A percentile compares a stretch with the other conserved stretches of the same genome.
These are phyloP conservation scores for Ambrosiella beaveri DNA, from an alignment of 2,329 filamentous ascomycete genomes.

Conservation along the genomic window DNA sequence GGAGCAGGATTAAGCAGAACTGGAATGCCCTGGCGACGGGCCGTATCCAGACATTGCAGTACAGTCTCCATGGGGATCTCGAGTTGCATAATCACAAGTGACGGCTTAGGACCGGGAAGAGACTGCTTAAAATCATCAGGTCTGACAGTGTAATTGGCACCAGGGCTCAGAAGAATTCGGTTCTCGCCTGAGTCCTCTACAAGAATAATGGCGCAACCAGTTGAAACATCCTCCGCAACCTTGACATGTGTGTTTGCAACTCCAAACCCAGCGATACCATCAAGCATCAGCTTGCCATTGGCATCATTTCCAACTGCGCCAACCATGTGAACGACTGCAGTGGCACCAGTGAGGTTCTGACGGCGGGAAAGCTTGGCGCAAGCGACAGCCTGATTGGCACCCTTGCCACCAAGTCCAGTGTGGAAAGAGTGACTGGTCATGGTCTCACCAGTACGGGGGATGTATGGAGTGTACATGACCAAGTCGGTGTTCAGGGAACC, in stretches of 20 bases:
- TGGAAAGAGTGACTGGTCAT: slow-evolving; percentile 42
- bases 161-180: slow-evolving; percentile 37
- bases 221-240: slow-evolving; percentile 24
- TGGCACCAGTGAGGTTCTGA: slow-evolving; percentile 6
- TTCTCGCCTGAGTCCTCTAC: slow-evolving; percentile 41
- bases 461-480: slow-evolving; percentile 47
- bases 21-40: slow-evolving; percentile 24
- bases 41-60: slow-evolving; percentile 29
- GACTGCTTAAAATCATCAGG: slow-evolving; percentile 1
- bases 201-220: slow-evolving; percentile 40
- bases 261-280: slow-evolving; percentile 28
- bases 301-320: slow-evolving; percentile 37
- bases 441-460: slow-evolving; percentile 54
- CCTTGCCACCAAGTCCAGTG: slow-evolving; percentile 42
- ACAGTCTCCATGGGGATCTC: slow-evolving; percentile 40
- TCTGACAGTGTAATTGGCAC: slow-evolving; percentile 27
- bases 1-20: slow-evolving; percentile 58
- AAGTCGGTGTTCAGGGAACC: slow-evolving; percentile 61
- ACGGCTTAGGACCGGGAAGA: slow-evolving; percentile 25
- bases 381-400: slow-evolving; percentile 58
- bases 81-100: slow-evolving; percentile 41
- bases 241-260: slow-evolving; percentile 29
- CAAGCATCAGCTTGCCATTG: slow-evolving; percentile 23
- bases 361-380: slow-evolving; percentile 36
- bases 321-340: slow-evolving; percentile 31